Conservation (phyloP, 805 yeast species). For the Metschnikowia similis region DNA sequence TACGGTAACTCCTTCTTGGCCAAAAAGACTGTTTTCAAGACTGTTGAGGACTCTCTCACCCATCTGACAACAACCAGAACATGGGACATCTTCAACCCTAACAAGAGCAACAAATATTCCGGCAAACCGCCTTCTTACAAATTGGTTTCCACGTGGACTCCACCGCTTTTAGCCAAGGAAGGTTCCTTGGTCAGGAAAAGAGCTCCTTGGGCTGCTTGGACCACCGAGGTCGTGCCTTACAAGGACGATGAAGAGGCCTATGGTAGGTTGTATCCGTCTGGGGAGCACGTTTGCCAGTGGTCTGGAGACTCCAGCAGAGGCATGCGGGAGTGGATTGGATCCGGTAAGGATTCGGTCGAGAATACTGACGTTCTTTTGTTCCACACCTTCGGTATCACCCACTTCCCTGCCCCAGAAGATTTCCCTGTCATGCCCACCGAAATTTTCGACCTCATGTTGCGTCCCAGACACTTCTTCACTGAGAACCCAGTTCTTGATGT, state of each 20-base stretch:
- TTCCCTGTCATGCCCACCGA: constrained; percentile 89
- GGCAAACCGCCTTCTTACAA: constrained; percentile 75
- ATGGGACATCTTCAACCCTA: constrained; percentile 77
- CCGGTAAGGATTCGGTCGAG: constrained; percentile 53
- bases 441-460: constrained; percentile 66
- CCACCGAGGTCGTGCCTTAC: constrained; percentile 68
- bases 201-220: constrained; percentile 74
- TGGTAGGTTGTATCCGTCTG: constrained; percentile 75
- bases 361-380: constrained; percentile 69
- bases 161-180: constrained; percentile 67
- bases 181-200: constrained; percentile 74
- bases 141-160: constrained; percentile 69
- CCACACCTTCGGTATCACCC: constrained; percentile 83
- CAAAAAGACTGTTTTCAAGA: constrained; percentile 61
- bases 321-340: constrained; percentile 66
- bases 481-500: constrained; percentile 77
- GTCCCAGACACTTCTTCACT: constrained; percentile 76
- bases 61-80: constrained; percentile 64
- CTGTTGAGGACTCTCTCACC: constrained; percentile 62
- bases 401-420: constrained; percentile 86
- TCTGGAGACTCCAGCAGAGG: constrained; percentile 65
- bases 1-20: constrained; percentile 76
- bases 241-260: constrained; percentile 46
- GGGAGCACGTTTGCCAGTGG: constrained; percentile 72
- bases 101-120: constrained; percentile 59